These are phyloP conservation scores for Phaeosphaeriaceae sp. DNA, from an alignment of 2,329 filamentous ascomycete species.

Conservation along the genomic window DNA sequence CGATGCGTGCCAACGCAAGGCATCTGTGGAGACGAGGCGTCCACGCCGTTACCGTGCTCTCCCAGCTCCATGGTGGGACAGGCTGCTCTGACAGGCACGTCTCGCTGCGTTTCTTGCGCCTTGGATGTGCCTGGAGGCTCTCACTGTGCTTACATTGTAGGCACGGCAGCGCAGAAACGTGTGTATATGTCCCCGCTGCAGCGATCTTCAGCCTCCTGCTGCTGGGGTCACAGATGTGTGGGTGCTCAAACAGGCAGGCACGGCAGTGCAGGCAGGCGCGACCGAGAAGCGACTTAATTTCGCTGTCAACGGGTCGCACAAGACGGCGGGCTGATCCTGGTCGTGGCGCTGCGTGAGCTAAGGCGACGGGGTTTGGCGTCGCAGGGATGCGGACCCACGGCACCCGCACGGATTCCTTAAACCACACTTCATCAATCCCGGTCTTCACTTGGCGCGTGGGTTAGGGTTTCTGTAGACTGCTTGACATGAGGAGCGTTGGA, in stretches of 20 bases:
- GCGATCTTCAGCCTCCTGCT: neutral
- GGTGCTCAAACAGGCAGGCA: conserved; percentile 1
- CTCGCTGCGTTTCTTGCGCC: neutral
- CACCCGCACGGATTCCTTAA: conserved; percentile 9
- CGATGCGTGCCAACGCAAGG: conserved; percentile 2
- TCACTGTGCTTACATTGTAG: no score
- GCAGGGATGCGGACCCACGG: conserved; percentile 2
- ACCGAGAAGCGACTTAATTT: conserved; percentile 17
- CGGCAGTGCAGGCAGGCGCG: conserved; percentile 11
- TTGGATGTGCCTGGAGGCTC: no score
- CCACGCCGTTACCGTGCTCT: neutral
- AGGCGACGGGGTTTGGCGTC: conserved; percentile 2
- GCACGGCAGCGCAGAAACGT: no score
- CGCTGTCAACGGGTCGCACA: conserved; percentile 22
- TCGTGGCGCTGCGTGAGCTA: conserved; percentile 8
- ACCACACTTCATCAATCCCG: conserved; percentile 4
- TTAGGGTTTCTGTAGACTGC: conserved; percentile 21
- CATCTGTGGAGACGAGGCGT: conserved; percentile 4
- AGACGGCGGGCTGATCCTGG: conserved; percentile 12
- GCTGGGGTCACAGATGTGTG: neutral
- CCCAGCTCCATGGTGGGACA: neutral
- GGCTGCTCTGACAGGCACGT: neutral
- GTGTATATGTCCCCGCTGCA: neutral
- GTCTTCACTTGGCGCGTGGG: conserved; percentile 9
- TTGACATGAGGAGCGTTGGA: conserved; percentile 6